A percentile compares a stretch with the other conserved stretches of the same genome.
Conservation (phyloP, 495 filamentous ascomycete genomes). For the Tuber aestivum region DNA sequence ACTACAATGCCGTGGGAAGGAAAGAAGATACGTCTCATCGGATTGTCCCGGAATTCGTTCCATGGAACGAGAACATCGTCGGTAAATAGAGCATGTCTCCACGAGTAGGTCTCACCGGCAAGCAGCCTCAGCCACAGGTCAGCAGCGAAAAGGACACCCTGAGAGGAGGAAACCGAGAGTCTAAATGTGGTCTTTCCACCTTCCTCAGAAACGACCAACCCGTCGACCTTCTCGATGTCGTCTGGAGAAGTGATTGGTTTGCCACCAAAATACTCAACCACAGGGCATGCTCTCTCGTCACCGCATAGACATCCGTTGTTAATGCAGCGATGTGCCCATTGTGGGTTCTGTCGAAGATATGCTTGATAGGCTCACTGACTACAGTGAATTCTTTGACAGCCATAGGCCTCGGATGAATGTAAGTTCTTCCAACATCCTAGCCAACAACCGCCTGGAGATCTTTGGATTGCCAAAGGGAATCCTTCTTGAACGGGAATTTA, state of each 20-base stretch:
- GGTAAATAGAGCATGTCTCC: constrained; percentile 90
- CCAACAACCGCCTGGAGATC: constrained; percentile 89
- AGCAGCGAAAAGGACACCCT: constrained; percentile 61
- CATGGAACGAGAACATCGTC: constrained; percentile 93
- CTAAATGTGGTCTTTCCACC: constrained; percentile 70
- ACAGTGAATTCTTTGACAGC: constrained; percentile 81
- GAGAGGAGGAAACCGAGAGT: constrained; percentile 61
- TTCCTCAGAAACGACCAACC: constrained; percentile 70
- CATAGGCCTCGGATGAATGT: constrained; percentile 88
- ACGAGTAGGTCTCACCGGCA: constrained; percentile 78
- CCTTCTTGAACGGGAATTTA: constrained; percentile 93
- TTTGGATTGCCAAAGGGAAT: constrained; percentile 99
- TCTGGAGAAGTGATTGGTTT: constrained; percentile 61
- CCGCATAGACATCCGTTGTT: constrained; percentile 73
- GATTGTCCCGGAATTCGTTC: constrained; percentile 92
- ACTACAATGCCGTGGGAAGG: constrained; percentile 80
- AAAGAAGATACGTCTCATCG: constrained; percentile 80
- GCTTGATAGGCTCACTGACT: constrained; percentile 85
- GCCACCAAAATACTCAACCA: constrained; percentile 57
- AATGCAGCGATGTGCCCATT: constrained; percentile 73
- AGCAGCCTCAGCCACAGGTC: constrained; percentile 84
- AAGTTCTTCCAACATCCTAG: constrained; percentile 83
- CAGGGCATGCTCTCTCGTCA: constrained; percentile 66
- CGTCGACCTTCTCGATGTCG: constrained; percentile 67
- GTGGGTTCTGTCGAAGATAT: constrained; percentile 86